These are phyloP conservation scores for Penicillium sp. DNA, from an alignment of 2,329 filamentous ascomycete genomes.

Conservation along the genomic window DNA sequence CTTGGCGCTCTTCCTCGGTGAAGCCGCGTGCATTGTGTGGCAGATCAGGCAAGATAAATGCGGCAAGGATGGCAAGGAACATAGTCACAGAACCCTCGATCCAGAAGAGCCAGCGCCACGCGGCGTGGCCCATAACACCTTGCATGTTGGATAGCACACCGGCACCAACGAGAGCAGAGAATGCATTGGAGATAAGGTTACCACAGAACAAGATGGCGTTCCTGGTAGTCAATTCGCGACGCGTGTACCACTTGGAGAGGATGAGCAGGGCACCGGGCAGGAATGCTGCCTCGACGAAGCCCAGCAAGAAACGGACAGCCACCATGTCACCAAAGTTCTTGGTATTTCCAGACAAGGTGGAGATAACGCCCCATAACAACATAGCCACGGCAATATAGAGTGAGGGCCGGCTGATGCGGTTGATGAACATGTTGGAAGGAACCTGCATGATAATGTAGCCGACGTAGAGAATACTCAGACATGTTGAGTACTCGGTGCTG, in stretches of 20 bases:
- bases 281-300: slow-evolving; percentile 42
- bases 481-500: slow-evolving; percentile 40
- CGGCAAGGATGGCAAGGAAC: slow-evolving; percentile 35
- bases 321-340: slow-evolving; percentile 38
- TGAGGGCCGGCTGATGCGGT: slow-evolving; percentile 47
- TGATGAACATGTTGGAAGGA: slow-evolving; percentile 50
- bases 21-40: slow-evolving; percentile 56
- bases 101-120: slow-evolving; percentile 52
- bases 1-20: slow-evolving; percentile 44
- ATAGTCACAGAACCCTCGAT: slow-evolving; percentile 58
- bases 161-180: slow-evolving; percentile 48
- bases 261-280: slow-evolving; percentile 42
- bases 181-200: slow-evolving; percentile 48
- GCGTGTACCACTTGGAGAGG: slow-evolving; percentile 51
- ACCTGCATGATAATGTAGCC: slow-evolving; percentile 50
- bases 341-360: slow-evolving; percentile 54
- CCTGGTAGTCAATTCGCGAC: slow-evolving; percentile 44
- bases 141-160: slow-evolving; percentile 49
- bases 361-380: slow-evolving; percentile 61
- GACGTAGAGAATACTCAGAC: slow-evolving; percentile 49
- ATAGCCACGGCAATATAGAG: slow-evolving; percentile 49
- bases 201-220: slow-evolving; percentile 51
- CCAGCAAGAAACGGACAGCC: slow-evolving; percentile 40
- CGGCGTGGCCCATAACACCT: slow-evolving; percentile 37
- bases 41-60: slow-evolving; percentile 50